Evolutionary conservation across 345 rosid genomes (phyloP).

Genomic region (Populus nigra): DNA sequence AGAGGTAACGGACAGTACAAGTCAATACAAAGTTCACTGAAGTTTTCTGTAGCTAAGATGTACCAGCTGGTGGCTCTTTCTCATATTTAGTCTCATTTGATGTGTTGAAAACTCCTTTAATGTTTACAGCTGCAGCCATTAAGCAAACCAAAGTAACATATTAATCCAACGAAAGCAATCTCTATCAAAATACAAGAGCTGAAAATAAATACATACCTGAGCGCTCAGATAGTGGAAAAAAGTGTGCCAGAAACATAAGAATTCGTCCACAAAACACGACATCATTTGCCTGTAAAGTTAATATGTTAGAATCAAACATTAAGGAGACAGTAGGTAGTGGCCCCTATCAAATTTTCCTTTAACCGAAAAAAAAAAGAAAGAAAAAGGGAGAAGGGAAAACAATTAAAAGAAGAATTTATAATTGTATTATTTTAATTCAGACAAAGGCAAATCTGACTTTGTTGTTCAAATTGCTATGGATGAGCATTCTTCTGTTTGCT

Average conservation of each 20-base stretch:
- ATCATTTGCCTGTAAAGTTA: constrained; percentile 74
- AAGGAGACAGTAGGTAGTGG: not conserved
- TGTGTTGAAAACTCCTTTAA: constrained; percentile 94
- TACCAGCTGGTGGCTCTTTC: constrained; percentile 87
- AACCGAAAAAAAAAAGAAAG: not conserved
- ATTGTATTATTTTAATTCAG: not conserved
- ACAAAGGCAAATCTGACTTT: constrained; percentile 5
- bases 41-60: not conserved
- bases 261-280: constrained; percentile 96
- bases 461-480: not conserved
- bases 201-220: constrained; percentile 56
- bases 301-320: constrained; percentile 4
- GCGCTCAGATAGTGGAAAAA: constrained; percentile 92
- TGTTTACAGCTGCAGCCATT: constrained; percentile 83
- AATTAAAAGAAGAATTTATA: not conserved
- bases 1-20: not conserved
- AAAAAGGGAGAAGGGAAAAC: not conserved
- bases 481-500: not conserved
- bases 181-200: not conserved
- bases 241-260: constrained; percentile 94
- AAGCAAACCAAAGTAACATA: constrained; percentile 17
- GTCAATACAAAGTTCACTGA: constrained; percentile 17
- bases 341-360: not conserved
- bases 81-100: constrained; percentile 94
- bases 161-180: constrained; percentile 10